Conservation (phyloP, 2,329 filamentous ascomycete genomes). For the Microcyclosporella mali region DNA sequence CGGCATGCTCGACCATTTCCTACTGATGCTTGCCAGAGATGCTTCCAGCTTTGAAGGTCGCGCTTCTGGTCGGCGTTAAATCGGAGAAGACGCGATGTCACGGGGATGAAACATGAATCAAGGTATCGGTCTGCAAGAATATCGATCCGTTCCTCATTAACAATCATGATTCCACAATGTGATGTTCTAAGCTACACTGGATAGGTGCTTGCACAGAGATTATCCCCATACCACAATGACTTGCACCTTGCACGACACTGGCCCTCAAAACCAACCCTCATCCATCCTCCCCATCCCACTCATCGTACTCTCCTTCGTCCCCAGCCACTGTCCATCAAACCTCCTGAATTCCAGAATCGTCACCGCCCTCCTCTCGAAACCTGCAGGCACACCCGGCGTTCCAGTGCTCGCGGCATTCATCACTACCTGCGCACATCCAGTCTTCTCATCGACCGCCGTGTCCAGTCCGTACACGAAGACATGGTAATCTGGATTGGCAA, state of each 20-base stretch:
- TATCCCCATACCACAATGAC: no score
- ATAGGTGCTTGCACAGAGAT: no score
- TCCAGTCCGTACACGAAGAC: constrained; percentile 1
- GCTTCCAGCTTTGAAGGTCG: not conserved
- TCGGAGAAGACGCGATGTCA: not conserved
- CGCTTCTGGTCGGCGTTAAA: not conserved
- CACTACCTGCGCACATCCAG: constrained; percentile 6
- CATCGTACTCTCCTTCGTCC: constrained; percentile 6
- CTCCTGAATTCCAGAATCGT: constrained; percentile 5
- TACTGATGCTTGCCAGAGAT: no score
- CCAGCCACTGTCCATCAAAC: constrained; percentile 2
- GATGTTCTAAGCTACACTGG: no score
- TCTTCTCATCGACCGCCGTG: constrained; percentile 5
- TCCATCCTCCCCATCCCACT: constrained; percentile 4
- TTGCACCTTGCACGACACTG: not conserved
- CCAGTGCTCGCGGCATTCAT: constrained; percentile 5
- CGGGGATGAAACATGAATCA: not conserved
- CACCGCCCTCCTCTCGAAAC: constrained; percentile 6
- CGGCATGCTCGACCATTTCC: constrained; percentile 17
- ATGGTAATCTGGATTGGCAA: constrained; percentile 2
- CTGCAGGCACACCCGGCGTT: constrained; percentile 1
- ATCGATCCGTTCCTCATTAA: not conserved
- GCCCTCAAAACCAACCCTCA: constrained; percentile 4
- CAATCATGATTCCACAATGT: no score
- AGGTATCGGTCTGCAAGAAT: not conserved